Evolutionary conservation across 2,329 filamentous ascomycete species (phyloP), one percentile per base, ranked within the genome.

Genomic region (Penicillium italicum): DNA sequence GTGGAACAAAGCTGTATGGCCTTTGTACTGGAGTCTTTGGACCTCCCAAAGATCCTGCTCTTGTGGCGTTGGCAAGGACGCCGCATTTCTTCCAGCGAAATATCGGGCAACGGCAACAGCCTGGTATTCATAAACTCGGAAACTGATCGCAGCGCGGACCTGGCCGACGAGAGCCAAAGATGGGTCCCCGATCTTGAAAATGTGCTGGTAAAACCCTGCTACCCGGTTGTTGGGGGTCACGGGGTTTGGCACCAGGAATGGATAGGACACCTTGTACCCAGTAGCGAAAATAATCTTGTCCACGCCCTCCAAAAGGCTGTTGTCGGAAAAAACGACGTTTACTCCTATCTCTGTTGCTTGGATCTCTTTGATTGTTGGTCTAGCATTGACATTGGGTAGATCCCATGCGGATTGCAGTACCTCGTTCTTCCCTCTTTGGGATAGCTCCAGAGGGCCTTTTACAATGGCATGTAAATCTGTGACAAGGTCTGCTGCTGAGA

Each of bases 261-360:
- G 69, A 53, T 68, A 69, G 3, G 62, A 65, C 22, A 66, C 55
- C 14, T 60, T 55, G 55, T 68, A 72, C 0, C 69, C 69, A 1
- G 69, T 72, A 0, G 65, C 69, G 53, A 72, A 71, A n/a, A 72
- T 53, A 37, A 72, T 44, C n/a, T 61, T 62, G 46, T 71, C 69
- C 16, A 70, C 47, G 3, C 56, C 30, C 3, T 56, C 43, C 5
- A 63, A 38, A 1, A 50, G 30, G 1, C 54, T 56, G 16, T 64
- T 58, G 31, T 71, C 64, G 10, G 58, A 50, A 42, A 71, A 72
- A 10, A 48, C 43, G n/a, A 62, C 55, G n/a, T 37, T 53, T 5
- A 62, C 31, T 0, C 48, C 55, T 0, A 24, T 37, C 1, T 34
- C 33, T 1, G 49, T 44, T 4, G 56, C 24, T 12, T 55, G 43